Conservation (phyloP, 164 flowering plant genomes). For the Sedum album region DNA sequence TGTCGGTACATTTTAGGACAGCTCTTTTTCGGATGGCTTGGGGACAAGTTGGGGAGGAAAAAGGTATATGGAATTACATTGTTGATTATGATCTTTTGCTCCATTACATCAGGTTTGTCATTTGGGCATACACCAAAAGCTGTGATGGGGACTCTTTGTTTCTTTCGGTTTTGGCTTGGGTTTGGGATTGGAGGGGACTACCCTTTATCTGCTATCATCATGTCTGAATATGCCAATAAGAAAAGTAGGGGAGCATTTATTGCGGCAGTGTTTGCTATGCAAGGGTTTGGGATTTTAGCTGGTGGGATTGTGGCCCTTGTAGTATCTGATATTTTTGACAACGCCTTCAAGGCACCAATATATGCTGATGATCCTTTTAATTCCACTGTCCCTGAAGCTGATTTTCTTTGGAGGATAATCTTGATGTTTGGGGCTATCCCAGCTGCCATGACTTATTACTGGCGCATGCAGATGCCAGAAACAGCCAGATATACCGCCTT, state of each 20-base stretch:
- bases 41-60: background rate
- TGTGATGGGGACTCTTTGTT: constrained; percentile 4
- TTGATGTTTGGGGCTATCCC: constrained; percentile 1
- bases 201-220: too few species aligned
- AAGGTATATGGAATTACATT: background rate
- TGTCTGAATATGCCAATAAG: constrained; percentile 6
- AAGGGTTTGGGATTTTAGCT: too few species aligned
- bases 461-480: constrained; percentile 5
- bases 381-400: background rate
- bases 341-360: background rate
- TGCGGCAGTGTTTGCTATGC: too few species aligned
- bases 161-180: constrained; percentile 3
- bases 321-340: background rate
- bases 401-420: background rate
- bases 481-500: constrained; percentile 1
- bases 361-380: background rate
- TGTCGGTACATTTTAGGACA: background rate
- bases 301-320: background rate
- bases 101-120: background rate
- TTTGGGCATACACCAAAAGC: constrained; percentile 2
- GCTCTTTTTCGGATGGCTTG: constrained; percentile 6
- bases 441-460: constrained; percentile 2
- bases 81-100: constrained; percentile 1
- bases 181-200: background rate
- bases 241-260: background rate